Evolutionary conservation across 495 filamentous ascomycete genomes (phyloP).

Genomic region (Pyrenula aspistea): DNA sequence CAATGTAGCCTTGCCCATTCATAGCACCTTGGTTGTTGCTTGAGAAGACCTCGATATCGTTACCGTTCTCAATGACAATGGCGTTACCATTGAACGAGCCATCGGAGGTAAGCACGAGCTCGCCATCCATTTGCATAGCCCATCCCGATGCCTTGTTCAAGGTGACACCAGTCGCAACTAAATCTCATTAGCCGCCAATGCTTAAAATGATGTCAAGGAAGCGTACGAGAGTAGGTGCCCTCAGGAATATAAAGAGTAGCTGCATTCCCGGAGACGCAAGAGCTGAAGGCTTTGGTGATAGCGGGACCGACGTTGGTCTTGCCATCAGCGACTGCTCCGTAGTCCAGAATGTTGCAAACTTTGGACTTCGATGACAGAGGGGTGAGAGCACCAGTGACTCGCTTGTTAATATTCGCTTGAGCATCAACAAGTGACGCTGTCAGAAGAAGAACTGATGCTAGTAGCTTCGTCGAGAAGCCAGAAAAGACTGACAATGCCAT

Average conservation of each 20-base stretch:
- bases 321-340: constrained; percentile 26
- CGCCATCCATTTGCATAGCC: constrained; percentile 31
- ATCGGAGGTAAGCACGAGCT: constrained; percentile 22
- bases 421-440: background rate
- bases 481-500: background rate
- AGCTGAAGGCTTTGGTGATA: constrained; percentile 22
- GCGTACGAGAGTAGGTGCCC: constrained; percentile 22
- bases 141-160: constrained; percentile 22
- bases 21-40: constrained; percentile 28
- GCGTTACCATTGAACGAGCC: constrained; percentile 27
- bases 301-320: constrained; percentile 28
- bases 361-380: constrained; percentile 10
- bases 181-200: too few relatives aligned
- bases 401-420: background rate
- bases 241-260: constrained; percentile 27
- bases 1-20: constrained; percentile 32
- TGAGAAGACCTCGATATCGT: constrained; percentile 32
- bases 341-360: constrained; percentile 26
- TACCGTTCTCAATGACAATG: constrained; percentile 28
- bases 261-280: constrained; percentile 17
- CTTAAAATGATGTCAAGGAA: background rate
- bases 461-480: background rate
- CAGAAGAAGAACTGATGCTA: background rate
- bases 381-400: background rate
- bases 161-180: constrained; percentile 10